These are phyloP conservation scores for Perilla frutescens DNA, from an alignment of 257 asterid genomes.

Conservation along the genomic window DNA sequence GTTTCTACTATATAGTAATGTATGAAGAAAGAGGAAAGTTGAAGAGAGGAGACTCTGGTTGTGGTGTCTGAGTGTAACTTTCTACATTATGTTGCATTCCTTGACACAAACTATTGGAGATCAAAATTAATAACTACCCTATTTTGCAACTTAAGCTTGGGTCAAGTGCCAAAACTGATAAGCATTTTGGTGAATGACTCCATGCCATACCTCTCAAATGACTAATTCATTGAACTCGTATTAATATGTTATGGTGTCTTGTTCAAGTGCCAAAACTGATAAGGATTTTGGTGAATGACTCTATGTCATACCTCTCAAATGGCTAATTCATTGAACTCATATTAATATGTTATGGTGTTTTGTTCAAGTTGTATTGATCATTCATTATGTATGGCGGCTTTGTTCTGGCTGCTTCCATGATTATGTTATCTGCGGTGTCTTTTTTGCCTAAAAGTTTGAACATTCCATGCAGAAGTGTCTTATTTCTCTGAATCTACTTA, in stretches of 20 bases:
- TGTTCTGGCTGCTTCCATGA: not conserved
- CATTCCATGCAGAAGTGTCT: slow-evolving; percentile 12
- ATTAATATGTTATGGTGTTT: not conserved
- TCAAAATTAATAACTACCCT: slow-evolving; percentile 3
- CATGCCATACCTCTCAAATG: not conserved
- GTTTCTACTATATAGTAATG: not conserved
- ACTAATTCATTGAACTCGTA: slow-evolving; percentile 7
- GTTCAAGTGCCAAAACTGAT: slow-evolving; percentile 3
- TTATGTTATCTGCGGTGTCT: slow-evolving; percentile 3
- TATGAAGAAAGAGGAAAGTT: slow-evolving; percentile 1
- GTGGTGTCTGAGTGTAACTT: not conserved
- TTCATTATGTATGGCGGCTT: not conserved
- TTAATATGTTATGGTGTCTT: not conserved
- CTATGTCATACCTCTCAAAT: slow-evolving; percentile 4
- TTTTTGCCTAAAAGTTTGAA: slow-evolving; percentile 2
- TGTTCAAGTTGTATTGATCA: not conserved
- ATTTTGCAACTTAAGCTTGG: not conserved
- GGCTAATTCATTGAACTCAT: slow-evolving; percentile 4
- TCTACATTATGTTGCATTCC: not conserved
- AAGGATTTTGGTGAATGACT: not conserved
- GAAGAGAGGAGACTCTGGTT: not conserved
- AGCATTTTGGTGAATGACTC: slow-evolving; percentile 5
- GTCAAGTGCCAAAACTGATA: slow-evolving; percentile 8
- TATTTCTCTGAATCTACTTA: slow-evolving; percentile 8
- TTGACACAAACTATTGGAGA: slow-evolving; percentile 1